phyloP scores from a whole-genome alignment of 805 yeast genomes.

The Yarrowia sp. region DNA sequence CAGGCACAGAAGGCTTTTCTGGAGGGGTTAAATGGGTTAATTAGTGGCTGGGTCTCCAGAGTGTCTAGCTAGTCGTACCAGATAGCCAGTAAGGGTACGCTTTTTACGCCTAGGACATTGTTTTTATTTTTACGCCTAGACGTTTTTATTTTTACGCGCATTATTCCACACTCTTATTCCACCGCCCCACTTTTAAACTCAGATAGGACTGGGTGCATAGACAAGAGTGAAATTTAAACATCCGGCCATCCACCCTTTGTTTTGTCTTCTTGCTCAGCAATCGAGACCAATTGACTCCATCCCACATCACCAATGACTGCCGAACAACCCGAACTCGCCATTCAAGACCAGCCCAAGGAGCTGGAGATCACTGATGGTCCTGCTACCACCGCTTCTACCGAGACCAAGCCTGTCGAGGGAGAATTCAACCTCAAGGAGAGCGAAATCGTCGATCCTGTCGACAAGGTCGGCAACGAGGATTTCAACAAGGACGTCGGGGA shows the following conservation, averaged over 20 bases:
- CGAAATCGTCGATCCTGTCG: slow-evolving; percentile 5
- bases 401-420: slow-evolving; percentile 26
- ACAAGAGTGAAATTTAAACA: neutral
- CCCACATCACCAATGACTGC: neutral
- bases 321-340: slow-evolving; percentile 15
- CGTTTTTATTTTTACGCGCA: no score
- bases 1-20: no score
- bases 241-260: neutral
- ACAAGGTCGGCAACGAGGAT: neutral
- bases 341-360: slow-evolving; percentile 16
- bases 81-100: no score
- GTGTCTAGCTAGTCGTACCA: no score
- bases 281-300: neutral
- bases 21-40: no score
- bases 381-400: neutral
- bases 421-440: neutral
- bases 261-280: neutral
- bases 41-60: no score
- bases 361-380: neutral
- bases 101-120: no score
- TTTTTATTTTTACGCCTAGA: no score
- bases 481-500: neutral
- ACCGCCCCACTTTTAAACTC: slow-evolving; percentile 5
- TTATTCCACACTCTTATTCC: neutral
- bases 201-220: neutral